Percentiles rank a stretch among this genome's conserved stretches.
phyloP scores from a whole-genome alignment of 371 early-diverging fungal species.

The Blakeslea trispora region DNA sequence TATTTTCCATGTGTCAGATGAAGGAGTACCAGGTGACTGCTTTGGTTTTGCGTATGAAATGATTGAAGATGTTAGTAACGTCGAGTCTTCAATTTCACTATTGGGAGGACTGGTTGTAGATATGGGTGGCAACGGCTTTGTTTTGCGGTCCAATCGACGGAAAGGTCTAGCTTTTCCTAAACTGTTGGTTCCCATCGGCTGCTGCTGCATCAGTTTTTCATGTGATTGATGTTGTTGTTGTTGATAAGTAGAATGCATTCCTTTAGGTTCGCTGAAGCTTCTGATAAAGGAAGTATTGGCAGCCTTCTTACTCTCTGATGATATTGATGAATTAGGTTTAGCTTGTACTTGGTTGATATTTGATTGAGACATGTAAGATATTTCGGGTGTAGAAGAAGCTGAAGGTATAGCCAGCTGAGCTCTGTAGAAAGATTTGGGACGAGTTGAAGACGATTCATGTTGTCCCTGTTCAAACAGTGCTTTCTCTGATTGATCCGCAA shows the following conservation, averaged over 20 bases:
- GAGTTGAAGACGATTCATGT: not conserved
- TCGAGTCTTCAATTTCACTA: not conserved
- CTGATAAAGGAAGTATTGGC: not conserved
- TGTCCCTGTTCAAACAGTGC: constrained; percentile 29
- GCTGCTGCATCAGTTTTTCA: not conserved
- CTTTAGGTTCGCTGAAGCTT: not conserved
- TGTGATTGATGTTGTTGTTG: not conserved
- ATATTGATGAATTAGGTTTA: no score
- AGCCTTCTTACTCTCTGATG: not conserved
- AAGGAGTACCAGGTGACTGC: not conserved
- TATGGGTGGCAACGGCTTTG: constrained; percentile 9
- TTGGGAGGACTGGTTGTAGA: no score
- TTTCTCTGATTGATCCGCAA: constrained; percentile 22
- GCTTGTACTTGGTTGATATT: not conserved
- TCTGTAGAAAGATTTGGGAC: constrained; percentile 19
- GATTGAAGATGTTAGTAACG: not conserved
- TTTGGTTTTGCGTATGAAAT: constrained; percentile 3
- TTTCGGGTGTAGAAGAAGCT: constrained; percentile 14
- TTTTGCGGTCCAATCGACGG: not conserved
- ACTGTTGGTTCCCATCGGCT: not conserved
- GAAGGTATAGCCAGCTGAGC: constrained; percentile 26
- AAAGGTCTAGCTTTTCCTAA: no score
- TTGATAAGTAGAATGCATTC: not conserved
- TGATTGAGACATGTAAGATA: not conserved
- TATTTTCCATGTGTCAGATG: not conserved